phyloP scores from a whole-genome alignment of 148 eudicot species.

The Rhododendron ovatum region DNA sequence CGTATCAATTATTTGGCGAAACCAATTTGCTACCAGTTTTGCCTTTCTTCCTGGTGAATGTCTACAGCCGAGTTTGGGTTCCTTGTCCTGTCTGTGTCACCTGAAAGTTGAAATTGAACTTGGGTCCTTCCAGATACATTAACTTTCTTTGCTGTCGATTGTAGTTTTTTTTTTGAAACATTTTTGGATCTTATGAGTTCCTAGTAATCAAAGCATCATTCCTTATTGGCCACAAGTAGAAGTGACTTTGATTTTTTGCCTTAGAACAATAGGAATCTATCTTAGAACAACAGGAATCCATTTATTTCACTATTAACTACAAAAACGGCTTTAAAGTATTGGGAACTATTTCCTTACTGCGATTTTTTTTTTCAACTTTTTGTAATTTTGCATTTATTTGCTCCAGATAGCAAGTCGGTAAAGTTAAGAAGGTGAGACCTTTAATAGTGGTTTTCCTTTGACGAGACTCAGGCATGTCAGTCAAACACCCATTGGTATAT shows the following conservation, averaged over 20 bases:
- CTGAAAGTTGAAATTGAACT: not conserved
- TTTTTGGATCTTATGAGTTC: not conserved
- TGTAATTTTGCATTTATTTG: not conserved
- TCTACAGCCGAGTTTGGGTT: not conserved
- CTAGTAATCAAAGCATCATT: not conserved
- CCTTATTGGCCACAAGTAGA: constrained; percentile 1
- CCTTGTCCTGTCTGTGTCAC: not conserved
- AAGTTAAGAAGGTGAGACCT: not conserved
- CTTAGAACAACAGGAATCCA: not conserved
- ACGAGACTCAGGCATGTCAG: not conserved
- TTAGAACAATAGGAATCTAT: not conserved
- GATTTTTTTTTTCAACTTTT: not conserved
- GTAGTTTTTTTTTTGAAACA: not conserved
- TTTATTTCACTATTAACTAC: not conserved
- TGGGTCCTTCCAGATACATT: not conserved
- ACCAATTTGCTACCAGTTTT: not conserved
- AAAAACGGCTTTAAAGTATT: too few relatives aligned
- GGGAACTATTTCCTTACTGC: not conserved
- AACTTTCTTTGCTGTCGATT: not conserved
- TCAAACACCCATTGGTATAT: not conserved
- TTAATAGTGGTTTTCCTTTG: not conserved
- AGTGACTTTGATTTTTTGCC: not conserved
- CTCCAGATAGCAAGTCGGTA: not conserved
- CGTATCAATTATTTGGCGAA: not conserved
- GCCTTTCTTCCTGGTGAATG: not conserved